phyloP scores from a whole-genome alignment of 2,329 filamentous ascomycete genomes.

The Beauveria bassiana region DNA sequence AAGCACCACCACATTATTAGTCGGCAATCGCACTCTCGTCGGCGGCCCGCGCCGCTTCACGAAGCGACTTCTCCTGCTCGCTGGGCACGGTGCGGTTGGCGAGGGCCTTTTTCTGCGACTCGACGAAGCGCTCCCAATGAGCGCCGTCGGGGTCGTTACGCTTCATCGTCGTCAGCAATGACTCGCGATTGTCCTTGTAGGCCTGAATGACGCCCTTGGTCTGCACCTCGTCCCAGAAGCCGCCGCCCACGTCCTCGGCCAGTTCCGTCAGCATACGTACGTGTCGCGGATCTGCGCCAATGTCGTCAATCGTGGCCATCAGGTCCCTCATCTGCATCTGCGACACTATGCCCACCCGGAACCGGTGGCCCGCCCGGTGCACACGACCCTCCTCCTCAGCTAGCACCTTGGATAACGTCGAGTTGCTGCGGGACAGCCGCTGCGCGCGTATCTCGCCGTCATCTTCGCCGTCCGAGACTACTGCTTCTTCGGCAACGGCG shows the following conservation, averaged over 20 bases:
- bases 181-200: slow-evolving; percentile 50
- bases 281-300: slow-evolving; percentile 43
- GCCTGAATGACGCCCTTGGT: slow-evolving; percentile 53
- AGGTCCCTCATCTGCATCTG: slow-evolving; percentile 41
- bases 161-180: slow-evolving; percentile 41
- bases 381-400: slow-evolving; percentile 50
- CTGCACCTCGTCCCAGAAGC: slow-evolving; percentile 46
- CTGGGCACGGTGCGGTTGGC: slow-evolving; percentile 38
- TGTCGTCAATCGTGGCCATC: slow-evolving; percentile 40
- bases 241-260: slow-evolving; percentile 55
- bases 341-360: slow-evolving; percentile 45
- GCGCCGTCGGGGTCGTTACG: slow-evolving; percentile 52
- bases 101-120: slow-evolving; percentile 52
- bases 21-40: slow-evolving; percentile 38
- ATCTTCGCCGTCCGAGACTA: slow-evolving; percentile 41
- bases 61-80: slow-evolving; percentile 19
- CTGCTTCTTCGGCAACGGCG: slow-evolving; percentile 27
- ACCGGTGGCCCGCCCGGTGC: slow-evolving; percentile 48
- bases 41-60: slow-evolving; percentile 7
- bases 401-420: slow-evolving; percentile 44
- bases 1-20: slow-evolving; percentile 18
- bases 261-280: slow-evolving; percentile 50
- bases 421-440: slow-evolving; percentile 43
- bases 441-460: slow-evolving; percentile 37
- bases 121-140: slow-evolving; percentile 54